Conservation (phyloP, 306 rosid species). For the Pyrus pyrifolia region DNA sequence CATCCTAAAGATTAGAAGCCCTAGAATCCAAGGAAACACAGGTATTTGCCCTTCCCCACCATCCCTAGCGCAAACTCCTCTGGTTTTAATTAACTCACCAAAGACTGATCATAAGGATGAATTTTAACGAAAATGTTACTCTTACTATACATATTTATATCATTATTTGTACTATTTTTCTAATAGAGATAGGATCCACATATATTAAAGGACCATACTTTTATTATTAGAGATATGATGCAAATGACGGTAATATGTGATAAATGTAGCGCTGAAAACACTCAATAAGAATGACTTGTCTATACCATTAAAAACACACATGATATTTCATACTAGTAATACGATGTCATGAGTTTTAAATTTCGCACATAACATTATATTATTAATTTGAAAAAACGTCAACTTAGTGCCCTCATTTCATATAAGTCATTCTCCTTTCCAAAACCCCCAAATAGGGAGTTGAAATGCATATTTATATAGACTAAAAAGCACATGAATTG, state of each 20-base stretch:
- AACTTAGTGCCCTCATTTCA: no score
- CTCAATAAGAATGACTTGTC: background rate
- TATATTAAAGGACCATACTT: no score
- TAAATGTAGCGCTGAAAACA: no score
- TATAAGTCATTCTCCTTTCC: background rate
- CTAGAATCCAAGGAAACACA: constrained; percentile 73
- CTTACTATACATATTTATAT: no score
- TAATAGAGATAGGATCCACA: no score
- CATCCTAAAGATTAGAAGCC: constrained; percentile 37
- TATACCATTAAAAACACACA: no score
- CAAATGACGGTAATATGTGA: no score
- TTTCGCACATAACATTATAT: no score
- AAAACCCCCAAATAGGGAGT: constrained; percentile 21
- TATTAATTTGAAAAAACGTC: no score
- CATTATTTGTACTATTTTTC: no score
- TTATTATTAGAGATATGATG: no score
- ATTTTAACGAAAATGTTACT: no score
- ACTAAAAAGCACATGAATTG: constrained; percentile 19
- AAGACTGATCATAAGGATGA: background rate
- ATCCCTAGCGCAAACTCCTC: constrained; percentile 35
- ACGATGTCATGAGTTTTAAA: background rate
- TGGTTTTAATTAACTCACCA: constrained; percentile 18
- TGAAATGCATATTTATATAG: constrained; percentile 25
- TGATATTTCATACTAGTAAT: background rate
- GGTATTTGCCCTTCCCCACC: constrained; percentile 50